These are phyloP conservation scores for Parsonsia alboflavescens DNA, from an alignment of 257 asterid genomes.

Conservation along the genomic window DNA sequence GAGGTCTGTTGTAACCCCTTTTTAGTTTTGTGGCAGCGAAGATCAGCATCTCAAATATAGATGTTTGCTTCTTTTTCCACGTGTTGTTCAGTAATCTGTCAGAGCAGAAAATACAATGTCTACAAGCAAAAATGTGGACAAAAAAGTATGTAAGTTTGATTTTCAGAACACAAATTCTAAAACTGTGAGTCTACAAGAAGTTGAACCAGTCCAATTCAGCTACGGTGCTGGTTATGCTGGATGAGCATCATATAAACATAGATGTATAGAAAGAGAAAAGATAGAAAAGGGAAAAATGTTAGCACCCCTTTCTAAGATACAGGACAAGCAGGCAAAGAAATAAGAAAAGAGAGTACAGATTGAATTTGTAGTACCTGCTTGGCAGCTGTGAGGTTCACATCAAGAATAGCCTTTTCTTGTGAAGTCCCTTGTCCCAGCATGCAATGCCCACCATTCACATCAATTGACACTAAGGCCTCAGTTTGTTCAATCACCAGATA, in stretches of 20 bases:
- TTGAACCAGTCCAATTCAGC: neutral
- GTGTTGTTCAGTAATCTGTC: neutral
- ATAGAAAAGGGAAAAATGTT: neutral
- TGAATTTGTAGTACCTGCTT: slow-evolving; percentile 57
- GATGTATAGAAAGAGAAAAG: neutral
- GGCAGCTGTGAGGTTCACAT: slow-evolving; percentile 93
- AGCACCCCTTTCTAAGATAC: neutral
- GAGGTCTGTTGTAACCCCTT: neutral
- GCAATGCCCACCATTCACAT: slow-evolving; percentile 96
- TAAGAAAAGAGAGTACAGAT: slow-evolving; percentile 11
- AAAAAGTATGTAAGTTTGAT: neutral
- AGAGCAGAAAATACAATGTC: neutral
- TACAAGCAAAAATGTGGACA: neutral
- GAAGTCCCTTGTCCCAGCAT: slow-evolving; percentile 95
- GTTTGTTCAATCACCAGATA: slow-evolving; percentile 97
- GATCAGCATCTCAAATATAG: neutral
- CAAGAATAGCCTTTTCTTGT: slow-evolving; percentile 86
- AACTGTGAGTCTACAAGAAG: neutral
- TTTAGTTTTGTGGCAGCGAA: neutral
- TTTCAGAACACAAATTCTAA: neutral
- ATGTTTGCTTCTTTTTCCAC: neutral
- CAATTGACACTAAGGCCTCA: slow-evolving; percentile 91
- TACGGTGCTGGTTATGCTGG: neutral
- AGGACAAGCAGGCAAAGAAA: neutral
- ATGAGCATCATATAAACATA: neutral